phyloP scores from a whole-genome alignment of 805 yeast species.

The Wickerhamiella nectarea region DNA sequence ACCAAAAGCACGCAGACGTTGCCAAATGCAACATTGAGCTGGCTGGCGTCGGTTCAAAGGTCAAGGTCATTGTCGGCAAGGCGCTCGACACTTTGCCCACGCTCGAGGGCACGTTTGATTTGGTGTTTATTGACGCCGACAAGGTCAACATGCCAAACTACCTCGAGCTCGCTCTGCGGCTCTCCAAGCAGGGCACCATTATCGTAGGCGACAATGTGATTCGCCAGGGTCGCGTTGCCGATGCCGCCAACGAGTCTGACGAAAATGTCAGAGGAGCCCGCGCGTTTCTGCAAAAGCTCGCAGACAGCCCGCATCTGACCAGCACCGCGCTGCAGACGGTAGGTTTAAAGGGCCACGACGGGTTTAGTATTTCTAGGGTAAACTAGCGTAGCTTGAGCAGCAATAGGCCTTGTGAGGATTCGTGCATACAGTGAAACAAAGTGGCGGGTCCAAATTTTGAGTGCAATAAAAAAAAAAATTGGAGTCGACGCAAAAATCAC shows the following conservation, averaged over 20 bases:
- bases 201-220: slow-evolving; percentile 6
- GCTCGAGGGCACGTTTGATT: slow-evolving; percentile 1
- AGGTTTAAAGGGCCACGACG: slow-evolving; percentile 7
- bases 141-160: slow-evolving; percentile 7
- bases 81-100: background rate
- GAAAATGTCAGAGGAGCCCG: background rate
- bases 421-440: no score
- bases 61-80: background rate
- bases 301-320: background rate
- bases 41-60: slow-evolving; percentile 2
- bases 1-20: slow-evolving; percentile 4
- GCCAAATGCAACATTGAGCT: background rate
- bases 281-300: slow-evolving; percentile 2
- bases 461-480: no score
- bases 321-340: slow-evolving; percentile 3
- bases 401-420: no score
- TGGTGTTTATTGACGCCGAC: slow-evolving; percentile 8
- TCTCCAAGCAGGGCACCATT: slow-evolving; percentile 1
- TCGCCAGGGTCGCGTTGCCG: slow-evolving; percentile 1
- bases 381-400: no score
- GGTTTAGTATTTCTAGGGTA: slow-evolving; percentile 2
- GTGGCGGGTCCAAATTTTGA: no score
- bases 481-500: no score
- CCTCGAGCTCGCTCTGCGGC: slow-evolving; percentile 2
- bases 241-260: background rate